These are phyloP conservation scores for Aspergillus steynii DNA, from an alignment of 495 filamentous ascomycete species.

Conservation along the genomic window DNA sequence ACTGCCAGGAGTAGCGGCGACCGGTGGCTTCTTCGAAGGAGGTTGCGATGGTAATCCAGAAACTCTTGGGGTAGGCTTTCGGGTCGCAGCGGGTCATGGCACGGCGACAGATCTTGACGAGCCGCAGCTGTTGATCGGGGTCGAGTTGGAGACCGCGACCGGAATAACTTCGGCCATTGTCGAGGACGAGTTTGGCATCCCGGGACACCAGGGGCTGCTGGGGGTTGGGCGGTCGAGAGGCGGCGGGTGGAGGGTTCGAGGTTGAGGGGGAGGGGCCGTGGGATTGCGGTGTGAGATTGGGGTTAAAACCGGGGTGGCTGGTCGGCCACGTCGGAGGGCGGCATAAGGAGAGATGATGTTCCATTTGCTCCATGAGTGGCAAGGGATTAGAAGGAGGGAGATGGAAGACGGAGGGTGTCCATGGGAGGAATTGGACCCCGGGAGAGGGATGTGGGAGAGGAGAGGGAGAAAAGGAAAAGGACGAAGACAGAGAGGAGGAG, in stretches of 20 bases:
- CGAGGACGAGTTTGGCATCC: neutral
- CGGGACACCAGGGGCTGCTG: neutral
- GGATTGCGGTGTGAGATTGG: neutral
- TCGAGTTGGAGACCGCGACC: constrained; percentile 20
- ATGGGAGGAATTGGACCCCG: neutral
- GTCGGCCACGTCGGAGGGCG: neutral
- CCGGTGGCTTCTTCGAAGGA: constrained; percentile 15
- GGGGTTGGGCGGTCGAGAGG: neutral
- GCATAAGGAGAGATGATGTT: neutral
- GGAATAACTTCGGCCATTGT: constrained; percentile 4
- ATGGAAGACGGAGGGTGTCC: neutral
- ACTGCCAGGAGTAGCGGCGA: constrained; percentile 25
- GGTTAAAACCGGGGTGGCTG: neutral
- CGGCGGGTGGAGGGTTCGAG: neutral
- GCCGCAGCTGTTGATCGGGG: constrained; percentile 17
- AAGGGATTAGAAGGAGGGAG: neutral
- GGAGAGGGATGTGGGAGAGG: neutral
- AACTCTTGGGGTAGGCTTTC: constrained; percentile 16
- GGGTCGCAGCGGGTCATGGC: constrained; percentile 16
- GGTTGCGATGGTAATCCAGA: constrained; percentile 22
- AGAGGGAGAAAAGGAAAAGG: constrained; percentile 5
- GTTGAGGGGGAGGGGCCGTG: neutral
- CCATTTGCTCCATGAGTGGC: neutral
- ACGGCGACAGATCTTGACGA: constrained; percentile 21
- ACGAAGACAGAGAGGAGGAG: constrained; percentile 4